Base-by-base conservation (phyloP, 2,329 filamentous ascomycete genomes). In the Hypoxylon sp. region DNA sequence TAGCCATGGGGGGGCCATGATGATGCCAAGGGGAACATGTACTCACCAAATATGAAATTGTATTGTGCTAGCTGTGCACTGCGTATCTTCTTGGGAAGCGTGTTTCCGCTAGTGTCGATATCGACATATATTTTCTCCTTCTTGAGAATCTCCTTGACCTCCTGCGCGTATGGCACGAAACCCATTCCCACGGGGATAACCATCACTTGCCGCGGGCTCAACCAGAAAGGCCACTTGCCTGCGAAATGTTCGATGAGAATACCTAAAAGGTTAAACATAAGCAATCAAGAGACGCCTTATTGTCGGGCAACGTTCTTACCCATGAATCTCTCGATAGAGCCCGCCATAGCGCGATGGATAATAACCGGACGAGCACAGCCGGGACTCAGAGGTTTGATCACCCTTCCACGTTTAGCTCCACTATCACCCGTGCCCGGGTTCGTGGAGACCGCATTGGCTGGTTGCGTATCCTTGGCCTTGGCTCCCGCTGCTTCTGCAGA, bases 161-260 rank as follows among this genome's bases (percentile, higher is more conserved):
- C 65, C 38, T 65, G 65, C 93, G 75, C 64, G 46, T 69, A 66
- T 28, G 89, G 88, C 73, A 88, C 85, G 72, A 85, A 90, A 46
- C 86, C 84, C 52, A 90, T 89, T 80, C 91, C 91, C 65, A 93
- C 91, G 7, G 92, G 92, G 66, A 94, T 89, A 68, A 96, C 87
- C 71, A 91, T 84, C 68, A 96, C 87, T 79, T 96, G 92, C 53
- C 92, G 87, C n/a, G 92, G 92, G 71, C 89, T 92, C 67, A 96
- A 82, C 92, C 92, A 96, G 84, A 95, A 93, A 1, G 92, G 92
- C 92, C 92, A 96, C 81, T 93, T 93, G 72, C 92, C 92, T 57
- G 85, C 92, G 76, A 93, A 95, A 79, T 95, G 92, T 83, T 96
- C 92, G 46, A 87, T 92, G 65, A 95, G 83, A 70, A 95, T 93